A percentile compares a stretch with the other conserved stretches of the same genome.
Conservation (phyloP, 345 rosid genomes). For the Boechera divaricarpa region DNA sequence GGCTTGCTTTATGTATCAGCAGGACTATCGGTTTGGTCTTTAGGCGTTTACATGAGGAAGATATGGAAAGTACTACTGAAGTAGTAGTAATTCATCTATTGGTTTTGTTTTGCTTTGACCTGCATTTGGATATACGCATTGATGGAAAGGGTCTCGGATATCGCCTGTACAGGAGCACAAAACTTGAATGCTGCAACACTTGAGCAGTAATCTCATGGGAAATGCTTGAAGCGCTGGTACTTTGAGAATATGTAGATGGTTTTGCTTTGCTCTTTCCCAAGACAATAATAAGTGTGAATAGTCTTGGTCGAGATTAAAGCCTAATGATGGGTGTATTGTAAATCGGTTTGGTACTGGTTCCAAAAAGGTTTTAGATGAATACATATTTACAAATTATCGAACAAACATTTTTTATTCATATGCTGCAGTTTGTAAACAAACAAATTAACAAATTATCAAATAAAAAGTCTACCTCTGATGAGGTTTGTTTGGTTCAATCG, state of each 20-base stretch:
- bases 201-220: not conserved
- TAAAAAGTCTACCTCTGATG: too few relatives aligned
- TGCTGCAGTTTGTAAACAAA: too few relatives aligned
- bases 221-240: not conserved
- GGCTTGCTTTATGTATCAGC: conserved; percentile 88
- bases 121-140: conserved; percentile 4
- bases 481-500: not conserved
- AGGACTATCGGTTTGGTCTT: conserved; percentile 88
- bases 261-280: conserved; percentile 15
- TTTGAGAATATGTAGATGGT: conserved; percentile 16
- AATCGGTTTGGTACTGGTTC: not conserved
- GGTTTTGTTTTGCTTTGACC: conserved; percentile 17
- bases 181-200: conserved; percentile 5
- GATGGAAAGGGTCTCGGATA: not conserved
- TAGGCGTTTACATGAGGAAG: conserved; percentile 82
- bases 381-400: not conserved
- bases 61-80: conserved; percentile 76
- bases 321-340: not conserved
- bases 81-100: conserved; percentile 47
- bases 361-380: not conserved
- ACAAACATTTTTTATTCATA: not conserved
- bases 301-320: not conserved
- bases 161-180: conserved; percentile 10
- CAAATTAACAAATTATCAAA: too few relatives aligned
- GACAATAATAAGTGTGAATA: not conserved